Conservation (phyloP, 2,329 filamentous ascomycete genomes). For the Aureobasidium sp. region DNA sequence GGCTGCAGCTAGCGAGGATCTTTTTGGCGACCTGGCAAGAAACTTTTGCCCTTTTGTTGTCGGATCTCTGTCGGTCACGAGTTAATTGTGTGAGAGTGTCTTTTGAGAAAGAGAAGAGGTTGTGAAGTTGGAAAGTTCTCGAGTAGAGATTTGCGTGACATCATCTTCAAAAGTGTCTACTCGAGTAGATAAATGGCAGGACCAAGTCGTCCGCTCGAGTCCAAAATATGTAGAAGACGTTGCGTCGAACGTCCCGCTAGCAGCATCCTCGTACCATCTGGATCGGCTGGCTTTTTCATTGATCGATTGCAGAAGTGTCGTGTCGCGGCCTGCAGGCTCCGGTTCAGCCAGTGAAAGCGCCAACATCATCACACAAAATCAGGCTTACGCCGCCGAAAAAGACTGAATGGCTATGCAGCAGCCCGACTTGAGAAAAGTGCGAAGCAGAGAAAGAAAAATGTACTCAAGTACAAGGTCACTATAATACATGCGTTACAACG, state of each 20-base stretch:
- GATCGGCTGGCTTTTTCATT: background rate
- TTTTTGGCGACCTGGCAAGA: background rate
- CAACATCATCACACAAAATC: background rate
- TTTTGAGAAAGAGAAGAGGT: background rate
- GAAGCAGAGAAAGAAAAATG: background rate
- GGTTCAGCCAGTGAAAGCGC: background rate
- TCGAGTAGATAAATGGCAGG: background rate
- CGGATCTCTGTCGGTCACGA: background rate
- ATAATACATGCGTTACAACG: conserved; percentile 9
- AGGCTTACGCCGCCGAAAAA: background rate
- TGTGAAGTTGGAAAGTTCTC: background rate
- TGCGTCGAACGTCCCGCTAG: background rate
- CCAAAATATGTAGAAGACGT: background rate
- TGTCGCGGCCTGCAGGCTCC: background rate
- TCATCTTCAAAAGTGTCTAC: background rate
- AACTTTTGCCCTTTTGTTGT: background rate
- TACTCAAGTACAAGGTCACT: conserved; percentile 3
- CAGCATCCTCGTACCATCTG: background rate
- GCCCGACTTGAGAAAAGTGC: background rate
- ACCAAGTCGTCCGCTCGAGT: background rate
- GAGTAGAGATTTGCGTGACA: background rate
- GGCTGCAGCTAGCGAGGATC: background rate
- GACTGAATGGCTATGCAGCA: background rate
- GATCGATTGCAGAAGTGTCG: background rate
- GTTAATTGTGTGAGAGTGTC: background rate